Conservation (phyloP, 257 asterid genomes). For the Rauvolfia tetraphylla region DNA sequence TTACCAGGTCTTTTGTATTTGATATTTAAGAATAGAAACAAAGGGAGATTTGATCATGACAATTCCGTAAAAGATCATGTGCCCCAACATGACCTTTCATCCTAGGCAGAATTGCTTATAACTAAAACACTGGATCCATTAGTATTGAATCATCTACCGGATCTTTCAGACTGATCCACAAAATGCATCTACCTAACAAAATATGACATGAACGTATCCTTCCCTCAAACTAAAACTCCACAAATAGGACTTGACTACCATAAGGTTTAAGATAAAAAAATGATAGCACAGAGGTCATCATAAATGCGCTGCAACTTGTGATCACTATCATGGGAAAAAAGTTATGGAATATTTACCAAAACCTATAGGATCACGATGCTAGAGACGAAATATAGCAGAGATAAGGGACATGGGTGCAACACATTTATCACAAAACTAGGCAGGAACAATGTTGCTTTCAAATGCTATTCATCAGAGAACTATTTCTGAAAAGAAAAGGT, state of each 20-base stretch:
- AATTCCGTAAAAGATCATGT: neutral
- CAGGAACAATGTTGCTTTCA: neutral
- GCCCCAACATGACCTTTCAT: neutral
- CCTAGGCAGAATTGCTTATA: no score
- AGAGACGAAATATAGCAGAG: neutral
- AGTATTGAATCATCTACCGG: neutral
- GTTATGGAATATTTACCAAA: neutral
- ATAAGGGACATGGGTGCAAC: neutral
- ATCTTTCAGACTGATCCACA: neutral
- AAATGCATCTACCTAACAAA: neutral
- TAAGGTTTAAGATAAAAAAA: neutral
- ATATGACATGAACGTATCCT: neutral
- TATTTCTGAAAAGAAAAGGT: neutral
- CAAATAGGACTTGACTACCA: no score
- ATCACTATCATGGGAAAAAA: neutral
- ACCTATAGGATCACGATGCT: neutral
- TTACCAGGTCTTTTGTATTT: neutral
- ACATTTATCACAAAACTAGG: neutral
- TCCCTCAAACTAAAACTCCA: neutral
- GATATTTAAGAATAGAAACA: neutral
- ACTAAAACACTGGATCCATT: neutral
- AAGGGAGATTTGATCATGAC: neutral
- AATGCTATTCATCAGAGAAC: neutral
- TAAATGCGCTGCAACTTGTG: neutral
- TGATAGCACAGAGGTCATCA: neutral